Conservation (phyloP, 1,139 yeast genomes). For the Pichia sp. region DNA sequence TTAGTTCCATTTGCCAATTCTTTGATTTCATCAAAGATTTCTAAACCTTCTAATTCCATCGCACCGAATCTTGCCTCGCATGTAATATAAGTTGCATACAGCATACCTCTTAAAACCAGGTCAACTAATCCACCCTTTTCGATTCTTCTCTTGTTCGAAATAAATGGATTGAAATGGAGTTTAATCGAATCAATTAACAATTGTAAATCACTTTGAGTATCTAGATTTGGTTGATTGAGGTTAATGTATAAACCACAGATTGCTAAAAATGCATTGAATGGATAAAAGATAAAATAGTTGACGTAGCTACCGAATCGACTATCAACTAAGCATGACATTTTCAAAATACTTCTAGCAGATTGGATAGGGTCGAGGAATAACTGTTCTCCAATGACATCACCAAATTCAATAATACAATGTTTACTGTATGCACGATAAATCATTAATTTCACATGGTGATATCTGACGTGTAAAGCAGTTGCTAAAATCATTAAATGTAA, state of each 20-base stretch:
- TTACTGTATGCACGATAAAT: slow-evolving; percentile 14
- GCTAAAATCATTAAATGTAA: slow-evolving; percentile 13
- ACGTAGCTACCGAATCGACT: slow-evolving; percentile 16
- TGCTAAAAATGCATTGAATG: slow-evolving; percentile 31
- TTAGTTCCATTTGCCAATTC: slow-evolving; percentile 4
- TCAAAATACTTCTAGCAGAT: slow-evolving; percentile 28
- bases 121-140: slow-evolving; percentile 21
- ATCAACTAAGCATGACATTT: slow-evolving; percentile 20
- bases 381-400: slow-evolving; percentile 2
- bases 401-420: slow-evolving; percentile 5
- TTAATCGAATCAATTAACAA: slow-evolving; percentile 21
- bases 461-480: slow-evolving; percentile 14
- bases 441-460: slow-evolving; percentile 19
- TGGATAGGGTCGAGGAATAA: slow-evolving; percentile 17
- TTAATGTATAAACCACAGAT: slow-evolving; percentile 28
- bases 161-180: slow-evolving; percentile 19
- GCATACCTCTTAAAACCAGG: slow-evolving; percentile 16
- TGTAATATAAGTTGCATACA: slow-evolving; percentile 17
- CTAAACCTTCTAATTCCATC: slow-evolving; percentile 7
- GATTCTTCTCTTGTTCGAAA: not conserved
- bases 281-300: slow-evolving; percentile 27
- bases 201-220: slow-evolving; percentile 23
- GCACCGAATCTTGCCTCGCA: slow-evolving; percentile 12
- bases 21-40: slow-evolving; percentile 9
- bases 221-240: slow-evolving; percentile 13